phyloP scores from a whole-genome alignment of 768 basidiomycete genomes.

The Suillus placidus region DNA sequence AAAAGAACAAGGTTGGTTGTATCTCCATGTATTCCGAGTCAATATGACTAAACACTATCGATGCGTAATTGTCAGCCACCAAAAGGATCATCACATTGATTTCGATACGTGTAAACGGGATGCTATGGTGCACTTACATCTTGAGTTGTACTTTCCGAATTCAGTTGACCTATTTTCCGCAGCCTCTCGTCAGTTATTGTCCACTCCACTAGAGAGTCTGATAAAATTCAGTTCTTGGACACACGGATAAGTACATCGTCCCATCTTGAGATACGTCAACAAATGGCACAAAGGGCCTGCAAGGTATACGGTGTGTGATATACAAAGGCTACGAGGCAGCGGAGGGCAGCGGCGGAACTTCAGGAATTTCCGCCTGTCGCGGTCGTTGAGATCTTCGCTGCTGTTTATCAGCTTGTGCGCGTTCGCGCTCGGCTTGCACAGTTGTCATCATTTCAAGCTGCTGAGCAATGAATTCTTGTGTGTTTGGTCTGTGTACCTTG shows the following conservation, averaged over 20 bases:
- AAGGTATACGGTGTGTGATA: slow-evolving; percentile 31
- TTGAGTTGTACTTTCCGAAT: neutral
- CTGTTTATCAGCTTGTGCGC: slow-evolving; percentile 62
- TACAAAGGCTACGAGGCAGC: slow-evolving; percentile 14
- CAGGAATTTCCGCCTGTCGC: slow-evolving; percentile 32
- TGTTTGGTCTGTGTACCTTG: slow-evolving; percentile 57
- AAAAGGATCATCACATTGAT: neutral
- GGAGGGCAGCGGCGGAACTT: slow-evolving; percentile 34
- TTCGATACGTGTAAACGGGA: neutral
- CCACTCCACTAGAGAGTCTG: neutral
- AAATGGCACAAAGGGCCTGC: slow-evolving; percentile 9
- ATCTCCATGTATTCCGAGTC: neutral
- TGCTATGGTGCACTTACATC: neutral
- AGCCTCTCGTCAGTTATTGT: neutral
- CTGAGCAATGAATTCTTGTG: slow-evolving; percentile 85
- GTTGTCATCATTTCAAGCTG: slow-evolving; percentile 80
- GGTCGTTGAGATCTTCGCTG: slow-evolving; percentile 62
- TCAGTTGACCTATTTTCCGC: neutral
- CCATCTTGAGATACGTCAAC: slow-evolving; percentile 11
- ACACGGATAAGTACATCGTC: slow-evolving; percentile 14
- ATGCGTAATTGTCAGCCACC: neutral
- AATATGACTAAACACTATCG: neutral
- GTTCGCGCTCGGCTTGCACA: slow-evolving; percentile 84
- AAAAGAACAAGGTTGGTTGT: neutral
- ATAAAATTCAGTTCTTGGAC: neutral